phyloP scores from a whole-genome alignment of 2,329 filamentous ascomycete species.

The Blumeria hordei region DNA sequence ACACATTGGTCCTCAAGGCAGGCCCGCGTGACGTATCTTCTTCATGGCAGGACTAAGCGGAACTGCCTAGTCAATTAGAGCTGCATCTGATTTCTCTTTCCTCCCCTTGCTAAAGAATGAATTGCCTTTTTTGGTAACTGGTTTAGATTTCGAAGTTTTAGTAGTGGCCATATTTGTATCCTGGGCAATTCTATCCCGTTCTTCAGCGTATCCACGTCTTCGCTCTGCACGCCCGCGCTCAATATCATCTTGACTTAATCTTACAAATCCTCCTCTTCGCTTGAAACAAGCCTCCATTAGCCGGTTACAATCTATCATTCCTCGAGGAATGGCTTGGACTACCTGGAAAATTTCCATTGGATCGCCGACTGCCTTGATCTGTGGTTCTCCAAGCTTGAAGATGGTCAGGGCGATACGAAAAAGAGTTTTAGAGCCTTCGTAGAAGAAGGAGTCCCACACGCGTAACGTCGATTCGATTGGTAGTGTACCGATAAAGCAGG shows the following conservation, averaged over 20 bases:
- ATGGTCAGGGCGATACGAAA: slow-evolving; percentile 80
- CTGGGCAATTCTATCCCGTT: slow-evolving; percentile 9
- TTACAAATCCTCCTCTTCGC: slow-evolving; percentile 55
- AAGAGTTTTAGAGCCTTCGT: slow-evolving; percentile 79
- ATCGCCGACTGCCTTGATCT: slow-evolving; percentile 58
- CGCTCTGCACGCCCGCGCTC: slow-evolving; percentile 52
- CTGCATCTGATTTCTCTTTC: background rate
- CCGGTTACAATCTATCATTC: slow-evolving; percentile 56
- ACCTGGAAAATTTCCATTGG: slow-evolving; percentile 93
- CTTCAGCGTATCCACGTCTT: slow-evolving; percentile 21
- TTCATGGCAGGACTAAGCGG: no score
- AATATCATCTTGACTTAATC: slow-evolving; percentile 57
- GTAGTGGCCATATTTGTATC: background rate
- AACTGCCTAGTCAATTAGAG: no score
- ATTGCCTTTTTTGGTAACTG: background rate
- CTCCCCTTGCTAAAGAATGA: background rate
- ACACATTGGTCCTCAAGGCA: no score
- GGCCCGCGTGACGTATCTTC: no score
- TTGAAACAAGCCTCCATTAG: slow-evolving; percentile 60
- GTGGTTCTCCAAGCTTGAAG: slow-evolving; percentile 65
- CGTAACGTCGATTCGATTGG: slow-evolving; percentile 79
- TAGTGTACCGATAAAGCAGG: slow-evolving; percentile 75
- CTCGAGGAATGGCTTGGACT: slow-evolving; percentile 65
- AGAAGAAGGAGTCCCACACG: slow-evolving; percentile 91
- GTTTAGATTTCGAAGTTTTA: background rate